Conservation (phyloP, 768 basidiomycete species). For the Leccinum olivaceopallidum region DNA sequence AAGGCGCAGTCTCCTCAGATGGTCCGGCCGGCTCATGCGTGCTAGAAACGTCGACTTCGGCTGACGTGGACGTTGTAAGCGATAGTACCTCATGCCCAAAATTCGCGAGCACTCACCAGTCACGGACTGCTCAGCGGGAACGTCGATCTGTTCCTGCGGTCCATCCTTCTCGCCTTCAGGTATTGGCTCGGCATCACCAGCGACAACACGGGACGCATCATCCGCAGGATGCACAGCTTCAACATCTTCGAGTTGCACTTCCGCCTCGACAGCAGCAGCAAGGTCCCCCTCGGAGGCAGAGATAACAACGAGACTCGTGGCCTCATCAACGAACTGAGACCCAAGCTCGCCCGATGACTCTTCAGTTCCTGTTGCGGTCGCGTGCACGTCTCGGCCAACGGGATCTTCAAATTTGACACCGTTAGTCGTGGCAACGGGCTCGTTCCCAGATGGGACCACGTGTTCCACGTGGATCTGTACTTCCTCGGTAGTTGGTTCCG, state of each 20-base stretch:
- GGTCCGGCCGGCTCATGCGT: not conserved
- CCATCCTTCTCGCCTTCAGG: not conserved
- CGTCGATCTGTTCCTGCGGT: not conserved
- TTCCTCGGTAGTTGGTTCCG: constrained; percentile 1
- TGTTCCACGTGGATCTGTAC: not conserved
- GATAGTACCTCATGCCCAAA: not conserved
- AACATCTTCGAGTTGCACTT: not conserved
- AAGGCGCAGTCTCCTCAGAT: not conserved
- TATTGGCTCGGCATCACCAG: not conserved
- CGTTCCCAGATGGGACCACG: not conserved
- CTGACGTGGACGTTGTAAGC: constrained; percentile 7
- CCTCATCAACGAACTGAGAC: constrained; percentile 14
- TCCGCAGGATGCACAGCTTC: no score
- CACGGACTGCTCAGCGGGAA: not conserved
- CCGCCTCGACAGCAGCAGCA: not conserved
- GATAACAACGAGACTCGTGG: not conserved
- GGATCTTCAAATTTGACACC: constrained; percentile 5
- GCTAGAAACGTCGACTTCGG: not conserved
- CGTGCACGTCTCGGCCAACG: constrained; percentile 1
- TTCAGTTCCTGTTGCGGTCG: constrained; percentile 3
- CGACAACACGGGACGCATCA: not conserved
- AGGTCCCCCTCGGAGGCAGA: constrained; percentile 3
- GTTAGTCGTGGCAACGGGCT: not conserved
- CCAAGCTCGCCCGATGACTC: constrained; percentile 2
- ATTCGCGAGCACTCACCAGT: constrained; percentile 14